Conservation (phyloP, 305 asterid genomes). For the Fraxinus latifolia region DNA sequence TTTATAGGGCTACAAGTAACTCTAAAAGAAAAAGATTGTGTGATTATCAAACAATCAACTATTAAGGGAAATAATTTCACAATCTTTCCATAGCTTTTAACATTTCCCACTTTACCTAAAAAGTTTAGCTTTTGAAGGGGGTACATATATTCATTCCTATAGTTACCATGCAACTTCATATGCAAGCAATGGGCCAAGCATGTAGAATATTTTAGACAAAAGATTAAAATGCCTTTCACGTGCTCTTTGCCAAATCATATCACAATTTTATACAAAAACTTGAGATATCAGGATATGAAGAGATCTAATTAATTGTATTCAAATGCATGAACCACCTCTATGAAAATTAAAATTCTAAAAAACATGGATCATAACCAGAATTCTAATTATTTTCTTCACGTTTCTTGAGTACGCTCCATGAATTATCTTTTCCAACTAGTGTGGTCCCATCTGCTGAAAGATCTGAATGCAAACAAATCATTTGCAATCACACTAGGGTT, state of each 20-base stretch:
- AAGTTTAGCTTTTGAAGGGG: not conserved
- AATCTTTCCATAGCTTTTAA: too few relatives aligned
- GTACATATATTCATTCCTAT: not conserved
- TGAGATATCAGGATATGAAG: not conserved
- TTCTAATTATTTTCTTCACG: not conserved
- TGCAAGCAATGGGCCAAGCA: not conserved
- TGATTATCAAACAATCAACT: not conserved
- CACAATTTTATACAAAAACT: not conserved
- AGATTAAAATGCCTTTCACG: not conserved
- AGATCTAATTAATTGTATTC: not conserved
- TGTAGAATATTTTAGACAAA: not conserved
- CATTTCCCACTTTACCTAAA: not conserved
- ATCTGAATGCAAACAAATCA: not conserved
- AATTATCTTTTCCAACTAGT: not conserved
- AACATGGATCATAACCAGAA: not conserved
- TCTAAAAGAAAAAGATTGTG: not conserved
- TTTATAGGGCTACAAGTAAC: not conserved
- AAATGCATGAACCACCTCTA: not conserved
- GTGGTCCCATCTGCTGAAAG: not conserved
- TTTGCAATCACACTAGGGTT: not conserved
- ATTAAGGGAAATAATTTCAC: not conserved
- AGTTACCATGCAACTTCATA: not conserved
- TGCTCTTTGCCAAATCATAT: not conserved
- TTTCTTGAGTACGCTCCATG: not conserved
- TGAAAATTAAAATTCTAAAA: not conserved